Evolutionary conservation across 1,284 basidiomycete genomes (phyloP), one percentile per base, ranked within the genome.

Genomic region (Ceratobasidium sp.): DNA sequence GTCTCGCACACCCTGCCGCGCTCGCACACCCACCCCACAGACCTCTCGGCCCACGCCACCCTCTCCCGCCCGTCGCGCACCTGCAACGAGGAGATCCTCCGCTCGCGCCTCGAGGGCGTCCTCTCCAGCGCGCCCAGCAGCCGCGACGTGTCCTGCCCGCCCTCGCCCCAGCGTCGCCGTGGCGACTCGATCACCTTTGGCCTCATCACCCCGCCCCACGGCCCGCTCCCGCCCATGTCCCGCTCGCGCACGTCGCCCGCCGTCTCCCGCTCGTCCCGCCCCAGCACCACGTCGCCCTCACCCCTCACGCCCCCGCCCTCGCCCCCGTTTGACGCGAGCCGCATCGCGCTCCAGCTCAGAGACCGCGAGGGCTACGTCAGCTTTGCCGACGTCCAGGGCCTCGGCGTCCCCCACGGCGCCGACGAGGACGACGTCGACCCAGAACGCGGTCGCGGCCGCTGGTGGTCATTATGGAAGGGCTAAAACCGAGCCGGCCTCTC

Each of bases 341-440:
- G 63, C 22, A 68, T 76, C 16, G 43, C 68, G 29, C 56, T 75
- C 27, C 49, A 74, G 63, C 76, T 77, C 65, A 75, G 74, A 65
- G 51, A 75, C 61, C 74, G 71, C 24, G 68, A 75, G 43, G 77
- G 77, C 24, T 77, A 77, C 46, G 77, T 77, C 41, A 74, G 69
- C 69, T 77, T 77, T 74, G 58, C 66, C 72, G 77, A 77, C 65
- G 64, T 77, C n/a, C 74, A 75, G 39, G 77, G 77, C 16, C 74
- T 77, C 39, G 75, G 77, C 34, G 71, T 74, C 24, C 77, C 77
- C 22, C 66, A 69, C 22, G 72, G 61, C 39, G 73, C 64, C 59
- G 76, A 77, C 48, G 72, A 66, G 27, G 63, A 74, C 37, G 76
- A 74, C 37, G 63, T 58, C 37, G 74, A 75, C 49, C 27, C n/a